Conservation (phyloP, 495 filamentous ascomycete species). For the Neurospora intermedia region DNA sequence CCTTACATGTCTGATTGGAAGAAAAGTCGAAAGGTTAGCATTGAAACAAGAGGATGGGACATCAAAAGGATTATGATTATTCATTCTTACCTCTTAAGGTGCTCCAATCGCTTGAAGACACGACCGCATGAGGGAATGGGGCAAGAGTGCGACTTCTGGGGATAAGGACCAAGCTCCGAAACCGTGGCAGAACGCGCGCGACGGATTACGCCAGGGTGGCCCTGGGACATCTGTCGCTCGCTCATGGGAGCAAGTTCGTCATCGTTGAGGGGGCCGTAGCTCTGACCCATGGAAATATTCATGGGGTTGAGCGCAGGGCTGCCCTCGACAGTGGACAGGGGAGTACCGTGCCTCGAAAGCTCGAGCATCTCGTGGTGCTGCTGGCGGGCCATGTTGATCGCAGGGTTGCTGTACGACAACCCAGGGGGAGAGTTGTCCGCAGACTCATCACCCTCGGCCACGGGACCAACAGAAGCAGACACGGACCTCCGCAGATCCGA, state of each 20-base stretch:
- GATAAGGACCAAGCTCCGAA: slow-evolving; percentile 93
- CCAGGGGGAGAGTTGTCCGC: slow-evolving; percentile 59
- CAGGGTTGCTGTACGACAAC: slow-evolving; percentile 52
- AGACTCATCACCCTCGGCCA: slow-evolving; percentile 65
- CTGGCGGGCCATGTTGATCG: slow-evolving; percentile 40
- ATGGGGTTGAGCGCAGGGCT: slow-evolving; percentile 63
- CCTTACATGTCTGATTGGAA: slow-evolving; percentile 70
- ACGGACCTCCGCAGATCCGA: slow-evolving; percentile 87
- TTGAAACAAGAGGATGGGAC: slow-evolving; percentile 24
- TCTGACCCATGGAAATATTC: slow-evolving; percentile 49
- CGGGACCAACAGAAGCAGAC: slow-evolving; percentile 77
- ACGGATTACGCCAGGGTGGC: slow-evolving; percentile 62
- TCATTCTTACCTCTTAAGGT: slow-evolving; percentile 87
- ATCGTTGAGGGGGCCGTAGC: slow-evolving; percentile 53
- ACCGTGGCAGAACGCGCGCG: slow-evolving; percentile 90
- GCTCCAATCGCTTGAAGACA: slow-evolving; percentile 96
- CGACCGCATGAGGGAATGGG: slow-evolving; percentile 97
- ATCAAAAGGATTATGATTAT: slow-evolving; percentile 35
- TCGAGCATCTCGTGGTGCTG: slow-evolving; percentile 73
- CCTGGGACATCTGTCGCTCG: slow-evolving; percentile 51
- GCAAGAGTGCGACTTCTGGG: slow-evolving; percentile 94
- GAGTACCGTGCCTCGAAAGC: slow-evolving; percentile 81
- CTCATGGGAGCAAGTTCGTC: slow-evolving; percentile 51
- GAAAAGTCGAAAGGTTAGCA: slow-evolving; percentile 46
- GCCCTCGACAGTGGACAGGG: slow-evolving; percentile 67